Percentiles rank a stretch among this genome's conserved stretches.
Evolutionary conservation across 169 alveolate genomes (phyloP).

Genomic region (Neospora caninum): DNA sequence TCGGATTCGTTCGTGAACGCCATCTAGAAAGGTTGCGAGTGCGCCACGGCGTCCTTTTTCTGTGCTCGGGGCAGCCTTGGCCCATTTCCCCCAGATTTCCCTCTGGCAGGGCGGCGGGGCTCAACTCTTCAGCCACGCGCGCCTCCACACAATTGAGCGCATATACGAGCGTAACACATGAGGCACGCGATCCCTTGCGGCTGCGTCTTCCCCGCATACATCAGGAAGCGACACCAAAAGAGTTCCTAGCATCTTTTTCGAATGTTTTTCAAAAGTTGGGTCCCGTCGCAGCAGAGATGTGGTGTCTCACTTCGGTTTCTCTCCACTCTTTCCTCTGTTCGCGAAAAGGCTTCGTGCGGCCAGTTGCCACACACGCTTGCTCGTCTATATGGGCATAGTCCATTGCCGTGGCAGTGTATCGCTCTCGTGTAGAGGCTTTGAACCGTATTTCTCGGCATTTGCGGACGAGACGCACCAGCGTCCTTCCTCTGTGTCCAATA

Average conservation of each 20-base stretch:
- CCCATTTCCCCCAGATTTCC: not conserved
- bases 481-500: too few relatives aligned
- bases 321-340: not conserved
- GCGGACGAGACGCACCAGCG: too few relatives aligned
- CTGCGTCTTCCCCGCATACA: too few relatives aligned
- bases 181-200: not conserved
- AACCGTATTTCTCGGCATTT: not conserved
- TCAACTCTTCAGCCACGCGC: not conserved
- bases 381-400: not conserved
- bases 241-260: not conserved
- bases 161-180: not conserved
- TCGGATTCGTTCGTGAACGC: not conserved
- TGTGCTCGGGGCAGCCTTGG: too few relatives aligned
- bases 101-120: not conserved
- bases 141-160: not conserved
- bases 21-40: too few relatives aligned
- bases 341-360: not conserved
- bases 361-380: not conserved
- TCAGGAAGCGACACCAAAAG: too few relatives aligned
- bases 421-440: not conserved
- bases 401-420: not conserved
- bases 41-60: too few relatives aligned
- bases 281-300: not conserved
- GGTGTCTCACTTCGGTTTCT: not conserved
- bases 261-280: not conserved